These are phyloP conservation scores for Deuterostichococcus epilithicus DNA, from an alignment of 139 green algal genomes.

Conservation along the genomic window DNA sequence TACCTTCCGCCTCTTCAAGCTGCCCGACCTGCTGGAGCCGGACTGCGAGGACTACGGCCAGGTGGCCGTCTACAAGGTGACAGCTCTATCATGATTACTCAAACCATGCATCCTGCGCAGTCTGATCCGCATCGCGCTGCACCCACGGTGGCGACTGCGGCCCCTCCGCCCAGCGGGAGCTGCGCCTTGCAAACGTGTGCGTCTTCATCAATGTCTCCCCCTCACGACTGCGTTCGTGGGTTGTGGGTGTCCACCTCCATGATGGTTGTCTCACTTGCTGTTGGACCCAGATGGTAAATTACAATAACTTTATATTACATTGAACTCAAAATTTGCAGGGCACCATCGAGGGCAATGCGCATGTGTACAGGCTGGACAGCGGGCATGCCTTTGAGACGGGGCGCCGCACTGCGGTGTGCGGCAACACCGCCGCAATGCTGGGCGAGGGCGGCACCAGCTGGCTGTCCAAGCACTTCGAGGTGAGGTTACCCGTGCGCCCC, in stretches of 20 bases:
- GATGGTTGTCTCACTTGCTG: not conserved
- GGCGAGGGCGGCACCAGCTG: conserved; percentile 57
- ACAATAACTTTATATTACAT: too few relatives aligned
- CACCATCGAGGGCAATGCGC: conserved; percentile 63
- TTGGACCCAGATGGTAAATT: not conserved
- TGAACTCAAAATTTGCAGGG: conserved; percentile 43
- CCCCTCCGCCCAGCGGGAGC: too few relatives aligned
- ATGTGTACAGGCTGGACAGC: conserved; percentile 80
- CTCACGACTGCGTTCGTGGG: too few relatives aligned
- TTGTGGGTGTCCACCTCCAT: not conserved
- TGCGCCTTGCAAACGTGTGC: too few relatives aligned
- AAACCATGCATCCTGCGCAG: not conserved
- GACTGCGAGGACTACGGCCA: conserved; percentile 88
- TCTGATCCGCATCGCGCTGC: not conserved
- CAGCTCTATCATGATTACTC: not conserved
- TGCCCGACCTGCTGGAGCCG: conserved; percentile 76
- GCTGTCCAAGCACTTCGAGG: conserved; percentile 73
- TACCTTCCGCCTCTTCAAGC: conserved; percentile 97
- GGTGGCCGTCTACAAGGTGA: conserved; percentile 53
- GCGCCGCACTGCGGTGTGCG: conserved; percentile 84
- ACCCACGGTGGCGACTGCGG: not conserved
- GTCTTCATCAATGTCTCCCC: too few relatives aligned
- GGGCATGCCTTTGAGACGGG: conserved; percentile 70
- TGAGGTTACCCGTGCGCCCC: conserved; percentile 1
- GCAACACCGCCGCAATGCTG: conserved; percentile 89